These are phyloP conservation scores for Trametes pubescens DNA, from an alignment of 1,284 basidiomycete genomes.

Conservation along the genomic window DNA sequence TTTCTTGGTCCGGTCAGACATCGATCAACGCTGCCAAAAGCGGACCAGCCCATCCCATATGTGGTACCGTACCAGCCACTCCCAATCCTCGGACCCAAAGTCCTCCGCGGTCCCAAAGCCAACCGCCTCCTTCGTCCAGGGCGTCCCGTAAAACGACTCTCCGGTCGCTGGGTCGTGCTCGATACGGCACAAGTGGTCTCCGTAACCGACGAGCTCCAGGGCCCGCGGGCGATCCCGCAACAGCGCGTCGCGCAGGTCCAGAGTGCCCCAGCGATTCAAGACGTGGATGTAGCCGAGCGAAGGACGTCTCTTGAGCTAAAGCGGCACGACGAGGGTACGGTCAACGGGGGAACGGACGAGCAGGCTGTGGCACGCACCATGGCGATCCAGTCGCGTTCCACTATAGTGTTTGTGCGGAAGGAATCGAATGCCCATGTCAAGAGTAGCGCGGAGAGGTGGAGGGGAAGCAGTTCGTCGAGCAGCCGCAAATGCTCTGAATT, in stretches of 20 bases:
- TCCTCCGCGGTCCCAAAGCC: slow-evolving; percentile 12
- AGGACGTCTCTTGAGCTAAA: slow-evolving; percentile 3
- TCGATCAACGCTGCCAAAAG: no score
- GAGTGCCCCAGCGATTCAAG: not conserved
- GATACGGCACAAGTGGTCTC: slow-evolving; percentile 8
- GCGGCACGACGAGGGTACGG: not conserved
- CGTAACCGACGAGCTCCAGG: slow-evolving; percentile 21
- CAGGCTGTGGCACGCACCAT: not conserved
- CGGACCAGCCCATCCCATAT: not conserved
- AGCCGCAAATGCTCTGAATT: not conserved
- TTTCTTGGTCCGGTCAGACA: no score
- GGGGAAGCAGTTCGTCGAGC: not conserved
- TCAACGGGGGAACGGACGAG: not conserved
- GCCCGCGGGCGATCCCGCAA: slow-evolving; percentile 16
- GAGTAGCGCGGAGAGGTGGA: slow-evolving; percentile 11
- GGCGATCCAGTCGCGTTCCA: not conserved
- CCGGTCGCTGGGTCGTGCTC: slow-evolving; percentile 11
- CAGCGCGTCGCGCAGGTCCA: slow-evolving; percentile 14
- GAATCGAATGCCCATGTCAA: not conserved
- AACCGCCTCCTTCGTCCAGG: slow-evolving; percentile 1
- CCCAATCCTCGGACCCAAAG: slow-evolving; percentile 24
- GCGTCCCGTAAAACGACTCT: not conserved
- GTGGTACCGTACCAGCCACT: slow-evolving; percentile 22
- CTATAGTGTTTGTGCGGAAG: not conserved
- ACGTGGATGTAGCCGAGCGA: slow-evolving; percentile 15